A percentile compares a stretch with the other conserved stretches of the same genome.
phyloP scores from a whole-genome alignment of 306 rosid genomes.

The Oemleria cerasiformis region DNA sequence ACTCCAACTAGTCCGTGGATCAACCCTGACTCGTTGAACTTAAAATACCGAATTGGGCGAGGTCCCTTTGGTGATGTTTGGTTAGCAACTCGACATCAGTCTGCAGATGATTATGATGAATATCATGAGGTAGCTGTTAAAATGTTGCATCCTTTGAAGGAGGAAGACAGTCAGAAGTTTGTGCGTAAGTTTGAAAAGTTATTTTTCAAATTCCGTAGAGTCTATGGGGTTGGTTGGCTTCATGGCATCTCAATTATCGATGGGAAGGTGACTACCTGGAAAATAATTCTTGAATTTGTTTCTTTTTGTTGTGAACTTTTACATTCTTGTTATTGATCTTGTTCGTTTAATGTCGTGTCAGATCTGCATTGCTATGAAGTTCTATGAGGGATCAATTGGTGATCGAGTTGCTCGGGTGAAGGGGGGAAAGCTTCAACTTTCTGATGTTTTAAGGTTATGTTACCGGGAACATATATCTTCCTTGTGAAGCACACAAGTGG shows the following conservation, averaged over 20 bases:
- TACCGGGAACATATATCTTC: not conserved
- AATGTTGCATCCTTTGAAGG: conserved; percentile 59
- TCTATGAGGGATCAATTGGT: conserved; percentile 73
- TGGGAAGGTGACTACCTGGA: conserved; percentile 52
- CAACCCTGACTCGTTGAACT: conserved; percentile 67
- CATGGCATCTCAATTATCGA: conserved; percentile 63
- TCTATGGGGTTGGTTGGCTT: conserved; percentile 49
- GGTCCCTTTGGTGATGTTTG: conserved; percentile 86
- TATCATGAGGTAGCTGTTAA: conserved; percentile 82
- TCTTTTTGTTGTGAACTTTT: not conserved
- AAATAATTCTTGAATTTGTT: not conserved
- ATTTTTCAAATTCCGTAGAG: conserved; percentile 46
- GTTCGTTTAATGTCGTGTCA: conserved; percentile 24
- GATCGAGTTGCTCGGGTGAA: conserved; percentile 70
- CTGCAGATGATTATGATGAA: conserved; percentile 69
- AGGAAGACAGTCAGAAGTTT: conserved; percentile 41
- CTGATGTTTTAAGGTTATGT: conserved; percentile 59
- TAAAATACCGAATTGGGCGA: conserved; percentile 75
- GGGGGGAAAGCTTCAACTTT: conserved; percentile 61
- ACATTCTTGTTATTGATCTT: not conserved
- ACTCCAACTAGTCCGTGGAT: conserved; percentile 53
- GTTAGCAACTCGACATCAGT: conserved; percentile 82
- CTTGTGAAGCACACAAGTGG: not conserved
- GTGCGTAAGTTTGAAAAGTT: conserved; percentile 49
- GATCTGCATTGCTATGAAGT: conserved; percentile 79